phyloP scores from a whole-genome alignment of 345 rosid species.

The Kandelia obovata region DNA sequence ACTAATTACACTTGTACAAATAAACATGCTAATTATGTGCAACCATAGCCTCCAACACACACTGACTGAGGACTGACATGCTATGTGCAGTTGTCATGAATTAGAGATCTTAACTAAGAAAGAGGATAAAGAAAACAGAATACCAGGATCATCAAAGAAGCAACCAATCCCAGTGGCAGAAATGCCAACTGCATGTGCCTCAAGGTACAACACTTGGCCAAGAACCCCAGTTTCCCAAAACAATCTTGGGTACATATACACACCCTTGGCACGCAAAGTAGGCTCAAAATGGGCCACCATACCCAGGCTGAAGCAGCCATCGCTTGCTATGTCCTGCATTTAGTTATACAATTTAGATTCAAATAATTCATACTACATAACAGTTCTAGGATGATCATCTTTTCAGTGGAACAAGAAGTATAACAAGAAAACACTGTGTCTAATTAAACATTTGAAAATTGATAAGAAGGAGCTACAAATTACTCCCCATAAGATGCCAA shows the following conservation, averaged over 20 bases:
- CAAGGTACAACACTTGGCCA: slow-evolving; percentile 84
- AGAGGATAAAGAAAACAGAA: neutral
- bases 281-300: slow-evolving; percentile 80
- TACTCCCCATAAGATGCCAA: neutral
- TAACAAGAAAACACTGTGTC: slow-evolving; percentile 4
- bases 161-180: slow-evolving; percentile 95
- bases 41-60: too few relatives aligned
- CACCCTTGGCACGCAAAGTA: slow-evolving; percentile 45
- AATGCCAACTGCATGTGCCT: slow-evolving; percentile 85
- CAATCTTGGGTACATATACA: slow-evolving; percentile 85
- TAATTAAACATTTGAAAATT: neutral
- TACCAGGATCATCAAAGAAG: slow-evolving; percentile 89
- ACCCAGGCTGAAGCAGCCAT: slow-evolving; percentile 93
- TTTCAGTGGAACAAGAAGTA: neutral
- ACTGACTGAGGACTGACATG: too few relatives aligned
- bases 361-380: neutral
- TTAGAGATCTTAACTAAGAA: neutral
- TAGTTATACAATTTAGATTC: neutral
- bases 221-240: slow-evolving; percentile 93
- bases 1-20: too few relatives aligned
- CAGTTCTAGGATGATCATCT: neutral
- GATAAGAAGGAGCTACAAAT: neutral
- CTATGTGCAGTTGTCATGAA: neutral
- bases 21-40: too few relatives aligned
- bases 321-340: slow-evolving; percentile 78